Conservation (phyloP, 257 asterid genomes). For the Fraxinus americana region DNA sequence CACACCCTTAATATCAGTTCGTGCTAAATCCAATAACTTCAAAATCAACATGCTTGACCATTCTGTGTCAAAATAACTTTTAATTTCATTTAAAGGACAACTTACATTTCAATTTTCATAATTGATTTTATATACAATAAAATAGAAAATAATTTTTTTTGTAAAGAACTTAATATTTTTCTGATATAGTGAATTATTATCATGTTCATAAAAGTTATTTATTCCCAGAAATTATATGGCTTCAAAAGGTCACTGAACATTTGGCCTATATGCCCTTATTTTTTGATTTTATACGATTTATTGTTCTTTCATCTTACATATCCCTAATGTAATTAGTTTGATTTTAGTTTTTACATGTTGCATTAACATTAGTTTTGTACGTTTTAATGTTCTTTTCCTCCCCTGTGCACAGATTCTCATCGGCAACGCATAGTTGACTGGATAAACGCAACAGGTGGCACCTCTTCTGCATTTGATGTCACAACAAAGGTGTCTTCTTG, state of each 20-base stretch:
- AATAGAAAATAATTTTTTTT: neutral
- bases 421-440: constrained; percentile 63
- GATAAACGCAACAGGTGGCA: constrained; percentile 67
- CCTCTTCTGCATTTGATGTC: constrained; percentile 65
- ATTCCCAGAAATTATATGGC: neutral
- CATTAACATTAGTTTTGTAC: neutral
- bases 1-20: neutral
- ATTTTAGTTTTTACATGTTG: neutral
- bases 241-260: neutral
- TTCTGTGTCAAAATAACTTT: neutral
- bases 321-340: neutral
- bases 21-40: neutral
- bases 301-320: neutral
- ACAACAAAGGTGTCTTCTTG: constrained; percentile 51
- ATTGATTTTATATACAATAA: neutral
- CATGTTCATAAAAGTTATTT: neutral
- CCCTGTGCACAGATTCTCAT: constrained; percentile 48
- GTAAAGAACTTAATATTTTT: neutral
- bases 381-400: neutral
- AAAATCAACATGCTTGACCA: neutral
- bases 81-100: neutral
- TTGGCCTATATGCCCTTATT: neutral
- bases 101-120: neutral
- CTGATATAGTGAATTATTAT: neutral
- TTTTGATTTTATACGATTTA: neutral